Evolutionary conservation across 305 asterid species (phyloP), one percentile per base, ranked within the genome.

Genomic region (Lippia alba): DNA sequence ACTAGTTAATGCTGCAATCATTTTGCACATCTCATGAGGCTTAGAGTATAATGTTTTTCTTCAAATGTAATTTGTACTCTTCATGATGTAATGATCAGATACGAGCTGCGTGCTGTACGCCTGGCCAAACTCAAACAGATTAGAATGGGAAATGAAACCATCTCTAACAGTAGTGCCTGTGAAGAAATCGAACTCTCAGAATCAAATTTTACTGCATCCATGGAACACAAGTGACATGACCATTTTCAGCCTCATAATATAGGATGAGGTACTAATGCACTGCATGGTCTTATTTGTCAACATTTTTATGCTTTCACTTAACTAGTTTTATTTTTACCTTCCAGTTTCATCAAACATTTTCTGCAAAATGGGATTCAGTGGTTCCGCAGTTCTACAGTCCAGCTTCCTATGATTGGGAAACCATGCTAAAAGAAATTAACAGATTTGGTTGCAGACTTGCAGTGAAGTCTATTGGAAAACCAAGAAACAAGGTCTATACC

Each of bases 151-250:
- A 77, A 75, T 54, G 89, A 80, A 75, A 69, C 76, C 45, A 75
- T 62, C 64, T 73, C 86, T 7, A 82, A 77, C 70, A 65, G 60
- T 70, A 74, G 71, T 64, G 78, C 83, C 59, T 78, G 51, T 74
- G 97, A 94, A 84, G 93, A 36, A 36, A 36, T 94, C 60, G 99
- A 94, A 84, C 86, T 94, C 96, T 88, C 91, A 32, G 96, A 91
- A 84, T 76, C 96, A 66, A 94, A 89, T 75, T 75, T 72, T 62
- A 24, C 63, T 36, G 34, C 50, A 8, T 57, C 79, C 73, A 24
- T 50, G 69, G 85, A 77, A 67, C 69, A 76, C 19, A 64, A 77
- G 74, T 77, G 62, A 73, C 62, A 63, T 39, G 50, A 63, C 70
- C 58, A 48, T 71, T 73, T 9, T 56, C 75, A 40, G 67, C 54